These are phyloP conservation scores for Solidago caesia DNA, from an alignment of 129 eudicot genomes.

Conservation along the genomic window DNA sequence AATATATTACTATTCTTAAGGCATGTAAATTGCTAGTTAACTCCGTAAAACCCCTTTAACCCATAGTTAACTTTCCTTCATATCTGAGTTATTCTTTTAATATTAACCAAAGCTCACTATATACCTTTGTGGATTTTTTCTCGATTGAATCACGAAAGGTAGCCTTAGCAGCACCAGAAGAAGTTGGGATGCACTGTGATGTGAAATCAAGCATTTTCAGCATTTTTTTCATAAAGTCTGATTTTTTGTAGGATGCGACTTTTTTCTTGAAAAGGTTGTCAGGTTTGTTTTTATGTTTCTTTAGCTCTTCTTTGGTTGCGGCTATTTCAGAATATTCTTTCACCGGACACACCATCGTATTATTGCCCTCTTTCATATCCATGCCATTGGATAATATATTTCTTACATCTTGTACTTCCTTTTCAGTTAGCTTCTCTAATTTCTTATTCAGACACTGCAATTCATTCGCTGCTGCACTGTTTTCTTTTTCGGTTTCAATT, in stretches of 20 bases:
- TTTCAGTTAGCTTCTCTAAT: slow-evolving; percentile 54
- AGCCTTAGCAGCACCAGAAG: slow-evolving; percentile 27
- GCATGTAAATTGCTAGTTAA: neutral
- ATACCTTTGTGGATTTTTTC: slow-evolving; percentile 65
- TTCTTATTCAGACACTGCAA: slow-evolving; percentile 42
- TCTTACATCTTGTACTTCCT: slow-evolving; percentile 32
- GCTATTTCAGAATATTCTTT: slow-evolving; percentile 56
- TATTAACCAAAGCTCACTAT: slow-evolving; percentile 8
- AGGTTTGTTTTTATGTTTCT: slow-evolving; percentile 43
- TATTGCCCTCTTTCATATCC: slow-evolving; percentile 32
- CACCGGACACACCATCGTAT: slow-evolving; percentile 43
- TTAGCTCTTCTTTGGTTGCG: slow-evolving; percentile 28
- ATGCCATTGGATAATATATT: too few species aligned
- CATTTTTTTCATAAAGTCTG: slow-evolving; percentile 56
- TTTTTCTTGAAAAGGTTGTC: slow-evolving; percentile 39
- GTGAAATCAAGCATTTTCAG: slow-evolving; percentile 44
- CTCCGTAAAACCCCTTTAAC: too few species aligned
- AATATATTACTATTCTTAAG: slow-evolving; percentile 19
- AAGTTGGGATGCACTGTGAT: slow-evolving; percentile 33
- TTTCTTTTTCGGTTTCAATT: slow-evolving; percentile 32
- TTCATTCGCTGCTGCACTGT: slow-evolving; percentile 44
- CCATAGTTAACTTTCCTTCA: too few species aligned
- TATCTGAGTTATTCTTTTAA: neutral
- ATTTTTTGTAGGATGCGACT: slow-evolving; percentile 18
- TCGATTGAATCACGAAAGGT: slow-evolving; percentile 34